phyloP scores from a whole-genome alignment of 805 yeast genomes.

The Candida piceae region DNA sequence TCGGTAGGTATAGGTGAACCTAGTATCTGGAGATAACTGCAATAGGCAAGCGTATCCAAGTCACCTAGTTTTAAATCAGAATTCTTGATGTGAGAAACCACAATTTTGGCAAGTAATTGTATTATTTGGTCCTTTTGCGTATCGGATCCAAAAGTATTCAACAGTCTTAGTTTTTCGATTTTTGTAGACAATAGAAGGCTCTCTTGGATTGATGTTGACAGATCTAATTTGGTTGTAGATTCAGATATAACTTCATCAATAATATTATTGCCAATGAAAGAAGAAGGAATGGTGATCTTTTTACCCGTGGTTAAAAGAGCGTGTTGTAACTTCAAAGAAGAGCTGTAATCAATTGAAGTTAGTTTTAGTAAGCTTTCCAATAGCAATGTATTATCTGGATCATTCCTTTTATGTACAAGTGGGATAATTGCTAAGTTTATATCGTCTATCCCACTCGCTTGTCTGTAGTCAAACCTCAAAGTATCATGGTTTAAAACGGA shows the following conservation, averaged over 20 bases:
- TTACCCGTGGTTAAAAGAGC: neutral
- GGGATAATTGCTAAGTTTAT: conserved; percentile 9
- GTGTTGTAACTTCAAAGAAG: conserved; percentile 1
- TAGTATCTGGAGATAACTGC: conserved; percentile 7
- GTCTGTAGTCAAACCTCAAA: conserved; percentile 10
- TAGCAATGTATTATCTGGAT: neutral
- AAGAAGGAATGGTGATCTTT: no score
- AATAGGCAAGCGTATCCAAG: conserved; percentile 11
- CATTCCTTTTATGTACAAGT: neutral
- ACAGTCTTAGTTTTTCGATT: conserved; percentile 7
- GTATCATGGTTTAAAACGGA: conserved; percentile 5
- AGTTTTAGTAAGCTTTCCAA: neutral
- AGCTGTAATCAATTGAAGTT: conserved; percentile 4
- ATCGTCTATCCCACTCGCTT: conserved; percentile 9
- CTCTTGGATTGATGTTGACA: neutral
- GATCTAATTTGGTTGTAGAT: neutral
- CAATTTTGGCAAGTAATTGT: conserved; percentile 7
- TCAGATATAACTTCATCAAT: no score
- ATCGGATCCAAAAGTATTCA: conserved; percentile 3
- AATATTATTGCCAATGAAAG: no score
- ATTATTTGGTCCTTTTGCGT: conserved; percentile 1
- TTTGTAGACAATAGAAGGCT: conserved; percentile 5
- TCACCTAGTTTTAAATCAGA: conserved; percentile 1
- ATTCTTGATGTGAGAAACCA: conserved; percentile 7
- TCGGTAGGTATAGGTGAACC: neutral